A percentile compares a stretch with the other conserved stretches of the same genome.
Evolutionary conservation across 768 basidiomycete species (phyloP).

Genomic region (Strobilomyces confusus): DNA sequence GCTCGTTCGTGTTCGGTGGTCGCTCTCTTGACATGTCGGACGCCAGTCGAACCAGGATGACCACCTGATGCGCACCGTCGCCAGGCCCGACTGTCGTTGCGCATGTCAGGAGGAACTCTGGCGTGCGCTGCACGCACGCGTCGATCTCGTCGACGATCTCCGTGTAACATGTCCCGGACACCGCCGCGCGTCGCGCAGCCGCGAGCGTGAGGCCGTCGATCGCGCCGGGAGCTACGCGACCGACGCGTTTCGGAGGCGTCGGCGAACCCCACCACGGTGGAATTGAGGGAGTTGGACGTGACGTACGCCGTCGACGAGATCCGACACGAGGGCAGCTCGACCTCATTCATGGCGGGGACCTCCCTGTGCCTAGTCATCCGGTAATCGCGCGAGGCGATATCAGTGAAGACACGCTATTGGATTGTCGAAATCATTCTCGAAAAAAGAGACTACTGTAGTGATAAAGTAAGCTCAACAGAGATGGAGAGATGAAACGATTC

Average conservation of each 20-base stretch:
- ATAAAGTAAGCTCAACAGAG: constrained; percentile 21
- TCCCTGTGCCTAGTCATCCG: too few relatives aligned
- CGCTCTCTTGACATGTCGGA: too few relatives aligned
- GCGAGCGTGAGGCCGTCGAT: constrained; percentile 26
- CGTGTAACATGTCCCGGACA: constrained; percentile 34
- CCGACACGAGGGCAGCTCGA: constrained; percentile 34
- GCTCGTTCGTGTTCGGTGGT: too few relatives aligned
- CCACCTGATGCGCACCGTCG: constrained; percentile 66
- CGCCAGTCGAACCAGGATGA: too few relatives aligned
- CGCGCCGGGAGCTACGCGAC: constrained; percentile 52
- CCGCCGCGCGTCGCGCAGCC: constrained; percentile 50
- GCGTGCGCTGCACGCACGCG: constrained; percentile 54
- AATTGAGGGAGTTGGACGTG: constrained; percentile 38
- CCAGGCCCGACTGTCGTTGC: constrained; percentile 67
- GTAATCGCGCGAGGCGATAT: constrained; percentile 2
- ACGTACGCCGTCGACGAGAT: constrained; percentile 56
- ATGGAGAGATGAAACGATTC: constrained; percentile 13
- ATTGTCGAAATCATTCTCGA: constrained; percentile 7
- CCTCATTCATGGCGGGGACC: not conserved
- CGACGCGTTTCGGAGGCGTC: constrained; percentile 37
- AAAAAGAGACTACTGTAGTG: constrained; percentile 16
- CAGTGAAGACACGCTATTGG: constrained; percentile 14
- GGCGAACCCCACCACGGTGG: constrained; percentile 49
- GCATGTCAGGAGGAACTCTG: constrained; percentile 74
- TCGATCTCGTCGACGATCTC: constrained; percentile 60